Base-by-base conservation (phyloP, 352 stramenopile species). In the Globisporangium spinosum region DNA sequence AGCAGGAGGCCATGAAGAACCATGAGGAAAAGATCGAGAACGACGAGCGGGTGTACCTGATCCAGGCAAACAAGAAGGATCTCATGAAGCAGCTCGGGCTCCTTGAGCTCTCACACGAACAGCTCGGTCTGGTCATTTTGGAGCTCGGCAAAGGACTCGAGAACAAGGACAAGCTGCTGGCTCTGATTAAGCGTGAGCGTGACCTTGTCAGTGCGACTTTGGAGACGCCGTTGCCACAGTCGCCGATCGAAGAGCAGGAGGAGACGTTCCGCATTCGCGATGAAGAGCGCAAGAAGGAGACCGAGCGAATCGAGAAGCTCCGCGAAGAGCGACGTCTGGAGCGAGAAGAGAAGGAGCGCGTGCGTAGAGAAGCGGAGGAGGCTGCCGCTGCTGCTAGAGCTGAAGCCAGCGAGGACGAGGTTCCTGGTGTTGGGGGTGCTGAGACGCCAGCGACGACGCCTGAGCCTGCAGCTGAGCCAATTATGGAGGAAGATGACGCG, bases 21-120 rank as follows among this genome's bases (percentile, higher is more conserved):
- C 64, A 83, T n/a, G 75, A 89, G 40, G 78, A 86, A 55, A 57
- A 78, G 34, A 34, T 86, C 27, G 82, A 91, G 63, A 64, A 68
- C 17, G 61, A 87, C 47, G 78, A 92, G 69, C 80, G 86, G n/a
- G 35, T 73, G 1, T 60, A 73, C 34, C 76, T 83, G n/a, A 67
- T 89, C 22, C 32, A 68, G 25, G 71, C 64, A 2, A 79, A 75
- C 49, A 83, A 89, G 63, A 62, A 74, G 1, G 68, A 80, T 8
- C 77, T 91, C 40, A 49, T 87, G 38, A 59, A 62, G n/a, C 74
- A 85, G 55, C 69, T 95, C 2, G 87, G 87, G n/a, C 67, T 95
- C 35, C 22, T 73, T 23, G 79, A 90, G 3, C 53, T 95, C 22
- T 78, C 77, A 0, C 70, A 73, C 47, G 82, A 89, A 38, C 82